Conservation (phyloP, 148 eudicot genomes). For the Persicaria tinctoria region DNA sequence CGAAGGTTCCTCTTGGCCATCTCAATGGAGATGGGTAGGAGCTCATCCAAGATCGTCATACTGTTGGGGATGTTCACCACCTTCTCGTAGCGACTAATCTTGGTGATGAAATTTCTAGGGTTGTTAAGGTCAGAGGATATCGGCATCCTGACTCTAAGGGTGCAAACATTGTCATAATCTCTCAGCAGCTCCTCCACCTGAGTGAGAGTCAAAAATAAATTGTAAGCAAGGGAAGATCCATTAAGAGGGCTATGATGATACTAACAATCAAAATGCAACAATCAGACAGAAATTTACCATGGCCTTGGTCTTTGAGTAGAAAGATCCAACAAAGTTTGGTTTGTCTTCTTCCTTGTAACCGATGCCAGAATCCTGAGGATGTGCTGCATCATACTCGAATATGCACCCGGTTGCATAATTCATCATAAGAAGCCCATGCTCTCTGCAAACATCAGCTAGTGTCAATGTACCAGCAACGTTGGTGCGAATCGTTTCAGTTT, state of each 20-base stretch:
- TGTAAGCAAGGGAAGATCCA: background rate
- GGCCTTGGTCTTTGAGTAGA: slow-evolving; percentile 67
- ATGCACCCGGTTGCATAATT: slow-evolving; percentile 71
- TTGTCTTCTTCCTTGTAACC: slow-evolving; percentile 63
- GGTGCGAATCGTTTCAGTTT: slow-evolving; percentile 55
- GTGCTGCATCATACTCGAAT: slow-evolving; percentile 52
- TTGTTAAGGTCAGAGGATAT: slow-evolving; percentile 53
- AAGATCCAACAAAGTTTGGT: slow-evolving; percentile 59
- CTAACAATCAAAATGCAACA: background rate
- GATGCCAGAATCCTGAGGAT: slow-evolving; percentile 58
- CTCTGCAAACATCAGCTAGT: slow-evolving; percentile 56
- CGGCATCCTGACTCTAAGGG: slow-evolving; percentile 54
- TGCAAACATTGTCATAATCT: slow-evolving; percentile 54
- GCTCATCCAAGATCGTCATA: slow-evolving; percentile 57
- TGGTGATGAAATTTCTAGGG: slow-evolving; percentile 53
- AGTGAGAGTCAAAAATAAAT: background rate
- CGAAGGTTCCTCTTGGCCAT: slow-evolving; percentile 53
- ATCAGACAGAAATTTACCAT: slow-evolving; percentile 32
- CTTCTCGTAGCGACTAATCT: slow-evolving; percentile 39
- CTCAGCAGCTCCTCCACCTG: slow-evolving; percentile 50
- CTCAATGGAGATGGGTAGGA: slow-evolving; percentile 51
- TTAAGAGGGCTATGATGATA: background rate
- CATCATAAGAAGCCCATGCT: slow-evolving; percentile 51
- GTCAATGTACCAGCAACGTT: slow-evolving; percentile 56
- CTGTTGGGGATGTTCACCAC: slow-evolving; percentile 58